Conservation (phyloP, 345 rosid species). For the Brassica cretica region DNA sequence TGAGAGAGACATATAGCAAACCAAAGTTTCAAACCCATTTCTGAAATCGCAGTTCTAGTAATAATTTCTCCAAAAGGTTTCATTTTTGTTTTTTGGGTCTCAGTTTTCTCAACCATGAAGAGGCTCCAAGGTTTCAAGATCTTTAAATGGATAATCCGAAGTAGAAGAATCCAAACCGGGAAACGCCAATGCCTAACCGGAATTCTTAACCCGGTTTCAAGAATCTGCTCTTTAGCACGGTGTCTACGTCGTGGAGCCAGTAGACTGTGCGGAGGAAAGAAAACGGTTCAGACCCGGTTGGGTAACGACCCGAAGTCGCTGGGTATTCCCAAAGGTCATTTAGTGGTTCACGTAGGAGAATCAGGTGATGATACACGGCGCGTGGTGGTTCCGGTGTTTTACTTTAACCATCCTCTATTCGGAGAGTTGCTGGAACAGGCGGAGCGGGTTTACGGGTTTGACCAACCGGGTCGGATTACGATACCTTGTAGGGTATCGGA, state of each 20-base stretch:
- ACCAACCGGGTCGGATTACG: constrained; percentile 73
- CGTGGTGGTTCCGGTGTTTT: constrained; percentile 70
- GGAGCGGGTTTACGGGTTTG: constrained; percentile 72
- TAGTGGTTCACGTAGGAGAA: constrained; percentile 71
- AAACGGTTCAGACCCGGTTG: constrained; percentile 44
- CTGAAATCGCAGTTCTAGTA: not conserved
- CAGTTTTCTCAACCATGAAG: constrained; percentile 44
- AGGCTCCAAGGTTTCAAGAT: constrained; percentile 54
- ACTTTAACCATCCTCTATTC: constrained; percentile 85
- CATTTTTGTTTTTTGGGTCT: constrained; percentile 17
- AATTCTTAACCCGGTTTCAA: constrained; percentile 41
- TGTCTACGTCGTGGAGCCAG: constrained; percentile 49
- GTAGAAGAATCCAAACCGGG: constrained; percentile 34
- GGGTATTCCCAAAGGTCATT: constrained; percentile 69
- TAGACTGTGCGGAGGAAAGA: constrained; percentile 29
- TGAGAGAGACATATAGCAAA: not conserved
- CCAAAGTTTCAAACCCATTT: constrained; percentile 18
- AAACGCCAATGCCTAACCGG: constrained; percentile 32
- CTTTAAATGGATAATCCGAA: constrained; percentile 51
- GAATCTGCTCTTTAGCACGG: constrained; percentile 41
- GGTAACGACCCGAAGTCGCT: constrained; percentile 36
- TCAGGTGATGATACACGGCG: constrained; percentile 49
- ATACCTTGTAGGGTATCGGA: constrained; percentile 76
- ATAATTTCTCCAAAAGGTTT: not conserved
- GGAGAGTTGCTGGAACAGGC: constrained; percentile 70